A percentile compares a stretch with the other conserved stretches of the same genome.
Conservation (phyloP, 257 asterid genomes). For the Nicotiana attenuata region DNA sequence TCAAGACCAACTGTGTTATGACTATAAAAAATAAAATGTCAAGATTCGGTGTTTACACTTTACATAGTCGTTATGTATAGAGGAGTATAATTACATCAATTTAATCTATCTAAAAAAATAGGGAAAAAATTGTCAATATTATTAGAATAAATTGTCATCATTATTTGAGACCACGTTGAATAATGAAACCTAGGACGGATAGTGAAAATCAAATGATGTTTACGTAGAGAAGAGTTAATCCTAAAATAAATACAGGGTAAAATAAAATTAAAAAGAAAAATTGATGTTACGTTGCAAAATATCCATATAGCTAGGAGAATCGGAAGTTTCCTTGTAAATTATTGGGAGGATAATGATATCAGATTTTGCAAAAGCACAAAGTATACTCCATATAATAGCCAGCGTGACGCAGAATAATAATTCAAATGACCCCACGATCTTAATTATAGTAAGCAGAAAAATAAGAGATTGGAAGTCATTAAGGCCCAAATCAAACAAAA, state of each 20-base stretch:
- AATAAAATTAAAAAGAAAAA: neutral
- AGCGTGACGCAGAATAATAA: slow-evolving; percentile 10
- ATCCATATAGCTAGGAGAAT: neutral
- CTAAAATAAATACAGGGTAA: neutral
- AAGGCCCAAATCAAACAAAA: neutral
- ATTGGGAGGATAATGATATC: neutral
- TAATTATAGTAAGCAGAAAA: neutral
- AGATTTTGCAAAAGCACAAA: neutral
- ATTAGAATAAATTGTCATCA: neutral
- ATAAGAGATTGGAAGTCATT: slow-evolving; percentile 13
- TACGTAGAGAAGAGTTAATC: neutral
- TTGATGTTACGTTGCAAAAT: neutral
- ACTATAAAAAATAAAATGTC: neutral
- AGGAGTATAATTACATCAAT: neutral
- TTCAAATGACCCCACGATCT: neutral
- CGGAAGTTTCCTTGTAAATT: neutral
- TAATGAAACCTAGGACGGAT: neutral
- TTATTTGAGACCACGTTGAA: neutral
- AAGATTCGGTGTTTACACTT: neutral
- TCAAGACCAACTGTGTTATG: too few species aligned
- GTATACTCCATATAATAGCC: neutral
- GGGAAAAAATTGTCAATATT: neutral
- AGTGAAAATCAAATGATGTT: neutral
- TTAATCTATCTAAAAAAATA: neutral
- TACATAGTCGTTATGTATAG: neutral